Conservation (phyloP, 306 rosid species). For the Acacia confusa region DNA sequence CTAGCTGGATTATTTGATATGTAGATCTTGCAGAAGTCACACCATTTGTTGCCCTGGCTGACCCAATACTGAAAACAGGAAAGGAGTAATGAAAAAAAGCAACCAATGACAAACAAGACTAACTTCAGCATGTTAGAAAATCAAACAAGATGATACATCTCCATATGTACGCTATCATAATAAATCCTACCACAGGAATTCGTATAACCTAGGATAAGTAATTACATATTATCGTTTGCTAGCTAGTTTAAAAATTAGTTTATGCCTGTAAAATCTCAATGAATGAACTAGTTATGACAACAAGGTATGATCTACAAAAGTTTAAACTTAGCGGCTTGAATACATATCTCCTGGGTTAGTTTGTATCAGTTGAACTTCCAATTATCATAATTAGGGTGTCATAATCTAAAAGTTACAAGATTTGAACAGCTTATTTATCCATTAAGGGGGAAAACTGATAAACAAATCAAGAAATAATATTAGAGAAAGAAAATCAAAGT, state of each 20-base stretch:
- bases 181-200: neutral
- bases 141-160: neutral
- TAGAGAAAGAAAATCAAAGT: neutral
- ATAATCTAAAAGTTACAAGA: neutral
- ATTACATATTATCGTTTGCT: neutral
- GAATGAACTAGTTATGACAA: neutral
- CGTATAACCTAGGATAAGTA: neutral
- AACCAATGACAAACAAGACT: neutral
- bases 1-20: slow-evolving; percentile 84
- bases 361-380: neutral
- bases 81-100: neutral
- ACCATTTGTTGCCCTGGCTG: slow-evolving; percentile 99
- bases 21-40: slow-evolving; percentile 91
- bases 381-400: neutral
- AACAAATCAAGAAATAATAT: neutral
- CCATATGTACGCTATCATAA: neutral
- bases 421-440: neutral
- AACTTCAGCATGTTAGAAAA: neutral
- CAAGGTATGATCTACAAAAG: neutral
- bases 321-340: neutral
- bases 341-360: neutral
- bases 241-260: neutral
- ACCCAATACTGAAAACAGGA: slow-evolving; percentile 81
- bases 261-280: neutral
- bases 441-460: neutral